Percentiles rank a stretch among this genome's conserved stretches.
These are phyloP conservation scores for Cudoniella acicularis DNA, from an alignment of 495 filamentous ascomycete species.

Conservation along the genomic window DNA sequence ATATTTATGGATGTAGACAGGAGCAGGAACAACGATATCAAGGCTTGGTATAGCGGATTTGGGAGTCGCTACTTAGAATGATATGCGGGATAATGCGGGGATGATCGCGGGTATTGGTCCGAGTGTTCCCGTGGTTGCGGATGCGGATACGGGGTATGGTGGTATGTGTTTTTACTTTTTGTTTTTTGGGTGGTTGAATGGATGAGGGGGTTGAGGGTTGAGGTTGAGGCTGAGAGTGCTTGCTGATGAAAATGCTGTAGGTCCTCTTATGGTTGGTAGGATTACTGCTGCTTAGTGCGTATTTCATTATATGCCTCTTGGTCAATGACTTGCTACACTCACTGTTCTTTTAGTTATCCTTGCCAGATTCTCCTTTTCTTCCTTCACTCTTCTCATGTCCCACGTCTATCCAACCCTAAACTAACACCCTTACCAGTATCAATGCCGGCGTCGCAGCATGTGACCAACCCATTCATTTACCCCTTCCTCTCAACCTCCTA, in stretches of 20 bases:
- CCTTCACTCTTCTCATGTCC: background rate
- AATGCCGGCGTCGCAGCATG: slow-evolving; percentile 63
- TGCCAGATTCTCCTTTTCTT: background rate
- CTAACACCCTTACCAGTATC: slow-evolving; percentile 25
- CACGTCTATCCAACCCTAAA: background rate
- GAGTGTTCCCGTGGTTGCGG: slow-evolving; percentile 58
- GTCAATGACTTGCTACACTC: too few species aligned
- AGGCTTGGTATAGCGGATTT: slow-evolving; percentile 62
- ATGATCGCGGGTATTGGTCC: slow-evolving; percentile 65
- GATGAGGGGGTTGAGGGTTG: too few species aligned
- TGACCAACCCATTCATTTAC: too few species aligned
- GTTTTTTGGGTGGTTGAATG: too few species aligned
- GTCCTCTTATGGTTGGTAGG: slow-evolving; percentile 16
- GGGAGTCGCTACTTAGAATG: slow-evolving; percentile 56
- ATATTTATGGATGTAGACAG: slow-evolving; percentile 43
- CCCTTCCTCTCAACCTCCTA: too few species aligned
- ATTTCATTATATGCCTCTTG: too few species aligned
- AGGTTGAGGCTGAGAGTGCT: too few species aligned
- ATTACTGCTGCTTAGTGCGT: slow-evolving; percentile 6
- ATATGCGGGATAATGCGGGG: slow-evolving; percentile 62
- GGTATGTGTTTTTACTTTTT: slow-evolving; percentile 29
- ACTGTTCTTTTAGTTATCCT: background rate
- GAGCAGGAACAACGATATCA: slow-evolving; percentile 63
- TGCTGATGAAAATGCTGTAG: background rate
- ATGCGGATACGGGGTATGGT: slow-evolving; percentile 65